Evolutionary conservation across 306 rosid species (phyloP).

Genomic region (Parietaria judaica): DNA sequence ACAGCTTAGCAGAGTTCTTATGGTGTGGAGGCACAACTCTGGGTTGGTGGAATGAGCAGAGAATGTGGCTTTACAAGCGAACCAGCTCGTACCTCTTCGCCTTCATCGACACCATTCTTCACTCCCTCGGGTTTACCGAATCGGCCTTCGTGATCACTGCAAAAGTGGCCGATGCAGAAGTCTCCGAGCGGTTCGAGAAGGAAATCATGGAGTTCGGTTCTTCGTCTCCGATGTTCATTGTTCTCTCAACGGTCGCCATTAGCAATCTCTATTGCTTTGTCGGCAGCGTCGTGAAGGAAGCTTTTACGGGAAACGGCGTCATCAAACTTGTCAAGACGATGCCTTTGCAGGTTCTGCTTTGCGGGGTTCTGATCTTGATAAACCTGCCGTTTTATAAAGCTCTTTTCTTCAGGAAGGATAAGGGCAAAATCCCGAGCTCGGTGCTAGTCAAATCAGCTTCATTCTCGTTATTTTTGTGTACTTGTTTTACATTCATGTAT

Average conservation of each 20-base stretch:
- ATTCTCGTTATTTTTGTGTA: conserved; percentile 22
- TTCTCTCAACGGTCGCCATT: conserved; percentile 51
- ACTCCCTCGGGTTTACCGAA: conserved; percentile 35
- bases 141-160: conserved; percentile 51
- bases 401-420: conserved; percentile 69
- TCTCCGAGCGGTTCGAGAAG: conserved; percentile 38
- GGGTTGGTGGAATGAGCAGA: conserved; percentile 84
- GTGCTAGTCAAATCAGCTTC: conserved; percentile 39
- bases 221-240: conserved; percentile 59
- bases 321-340: conserved; percentile 25
- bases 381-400: conserved; percentile 61
- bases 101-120: conserved; percentile 39
- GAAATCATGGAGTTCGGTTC: conserved; percentile 81
- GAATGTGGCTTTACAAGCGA: conserved; percentile 80
- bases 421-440: conserved; percentile 52
- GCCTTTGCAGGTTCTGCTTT: conserved; percentile 45
- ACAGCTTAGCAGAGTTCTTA: conserved; percentile 49
- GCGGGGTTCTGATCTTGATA: conserved; percentile 50
- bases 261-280: conserved; percentile 54
- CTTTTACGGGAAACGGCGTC: conserved; percentile 24
- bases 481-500: conserved; percentile 16
- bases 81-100: conserved; percentile 60
- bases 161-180: conserved; percentile 60
- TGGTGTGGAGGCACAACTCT: conserved; percentile 50
- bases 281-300: conserved; percentile 33